Conservation (phyloP, 2,329 filamentous ascomycete species). For the Fusarium pseudograminearum region DNA sequence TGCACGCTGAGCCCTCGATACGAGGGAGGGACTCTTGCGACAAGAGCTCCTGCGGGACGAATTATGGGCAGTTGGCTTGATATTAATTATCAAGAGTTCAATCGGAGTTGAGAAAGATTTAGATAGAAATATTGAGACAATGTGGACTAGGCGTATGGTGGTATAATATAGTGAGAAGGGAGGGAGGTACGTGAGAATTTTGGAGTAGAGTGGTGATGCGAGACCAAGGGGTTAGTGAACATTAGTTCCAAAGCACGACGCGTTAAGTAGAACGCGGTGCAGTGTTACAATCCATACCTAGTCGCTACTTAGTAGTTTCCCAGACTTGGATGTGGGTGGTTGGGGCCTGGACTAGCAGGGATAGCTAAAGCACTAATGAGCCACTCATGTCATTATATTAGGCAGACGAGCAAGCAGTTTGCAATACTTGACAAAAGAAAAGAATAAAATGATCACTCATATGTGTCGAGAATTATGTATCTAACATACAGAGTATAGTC, state of each 20-base stretch:
- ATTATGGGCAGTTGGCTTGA: constrained; percentile 30
- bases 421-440: background rate
- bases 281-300: constrained; percentile 25
- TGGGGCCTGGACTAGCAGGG: constrained; percentile 30
- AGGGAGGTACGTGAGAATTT: constrained; percentile 27
- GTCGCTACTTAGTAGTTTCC: constrained; percentile 27
- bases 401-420: constrained; percentile 4
- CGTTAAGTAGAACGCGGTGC: constrained; percentile 41
- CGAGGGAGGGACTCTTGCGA: constrained; percentile 27
- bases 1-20: constrained; percentile 36
- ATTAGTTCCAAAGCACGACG: constrained; percentile 20
- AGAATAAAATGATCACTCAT: background rate
- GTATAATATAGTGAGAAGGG: constrained; percentile 12
- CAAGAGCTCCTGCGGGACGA: constrained; percentile 17
- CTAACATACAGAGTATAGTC: background rate
- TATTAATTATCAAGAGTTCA: background rate
- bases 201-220: constrained; percentile 34
- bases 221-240: constrained; percentile 25
- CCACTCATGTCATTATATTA: constrained; percentile 29
- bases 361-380: constrained; percentile 33
- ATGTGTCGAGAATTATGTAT: background rate
- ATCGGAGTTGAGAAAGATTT: background rate
- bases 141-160: background rate
- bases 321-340: constrained; percentile 36
- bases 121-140: background rate